These are phyloP conservation scores for Colletotrichum endophyticum DNA, from an alignment of 2,329 filamentous ascomycete species.

Conservation along the genomic window DNA sequence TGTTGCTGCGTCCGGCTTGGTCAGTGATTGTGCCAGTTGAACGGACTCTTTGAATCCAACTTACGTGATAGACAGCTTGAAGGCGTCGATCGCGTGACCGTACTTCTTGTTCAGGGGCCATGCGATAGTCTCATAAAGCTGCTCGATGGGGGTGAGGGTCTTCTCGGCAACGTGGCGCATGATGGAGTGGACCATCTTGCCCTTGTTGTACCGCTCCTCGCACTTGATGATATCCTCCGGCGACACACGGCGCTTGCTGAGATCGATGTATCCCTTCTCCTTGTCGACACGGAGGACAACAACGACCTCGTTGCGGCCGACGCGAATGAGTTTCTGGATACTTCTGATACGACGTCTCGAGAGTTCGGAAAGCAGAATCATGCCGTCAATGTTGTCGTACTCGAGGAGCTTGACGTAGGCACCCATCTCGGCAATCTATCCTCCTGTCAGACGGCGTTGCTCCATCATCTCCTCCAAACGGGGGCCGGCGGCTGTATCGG, in stretches of 20 bases:
- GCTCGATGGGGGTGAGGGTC: constrained; percentile 91
- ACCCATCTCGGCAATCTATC: constrained; percentile 97
- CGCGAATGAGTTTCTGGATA: constrained; percentile 98
- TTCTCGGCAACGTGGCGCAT: constrained; percentile 99
- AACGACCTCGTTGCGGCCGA: constrained; percentile 97
- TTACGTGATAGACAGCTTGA: constrained; percentile 98
- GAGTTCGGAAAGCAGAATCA: constrained; percentile 98
- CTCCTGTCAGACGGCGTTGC: constrained; percentile 22
- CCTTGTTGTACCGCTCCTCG: constrained; percentile 99
- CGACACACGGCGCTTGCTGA: constrained; percentile 97
- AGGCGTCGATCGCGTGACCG: constrained; percentile 94
- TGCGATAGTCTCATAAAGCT: constrained; percentile 89
- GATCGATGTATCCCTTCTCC: constrained; percentile 99
- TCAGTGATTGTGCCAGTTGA: background rate
- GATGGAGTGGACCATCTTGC: constrained; percentile 98
- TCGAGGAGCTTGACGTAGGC: constrained; percentile 99
- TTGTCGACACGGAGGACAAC: constrained; percentile 99
- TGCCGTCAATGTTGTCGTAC: constrained; percentile 99
- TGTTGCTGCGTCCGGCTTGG: constrained; percentile 66
- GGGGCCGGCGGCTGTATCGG: background rate
- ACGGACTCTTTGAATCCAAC: constrained; percentile 30
- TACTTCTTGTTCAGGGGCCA: constrained; percentile 99
- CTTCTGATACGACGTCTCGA: constrained; percentile 97
- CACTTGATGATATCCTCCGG: constrained; percentile 98
- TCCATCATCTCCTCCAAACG: background rate